phyloP scores from a whole-genome alignment of 768 basidiomycete genomes.

The Chiua virens region DNA sequence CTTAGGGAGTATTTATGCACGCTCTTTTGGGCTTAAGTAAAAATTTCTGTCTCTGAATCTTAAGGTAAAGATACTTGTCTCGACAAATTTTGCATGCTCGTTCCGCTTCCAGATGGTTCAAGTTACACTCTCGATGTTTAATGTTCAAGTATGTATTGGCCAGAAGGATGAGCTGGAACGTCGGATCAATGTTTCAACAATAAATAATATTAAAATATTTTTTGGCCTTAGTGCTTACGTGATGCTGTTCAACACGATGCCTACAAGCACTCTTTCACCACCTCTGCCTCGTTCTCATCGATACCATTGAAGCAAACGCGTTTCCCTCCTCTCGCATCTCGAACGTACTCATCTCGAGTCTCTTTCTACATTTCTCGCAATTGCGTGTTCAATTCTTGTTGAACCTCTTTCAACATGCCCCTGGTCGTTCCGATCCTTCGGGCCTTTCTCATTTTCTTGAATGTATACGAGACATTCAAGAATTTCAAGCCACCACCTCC shows the following conservation, averaged over 20 bases:
- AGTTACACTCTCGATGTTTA: too few species aligned
- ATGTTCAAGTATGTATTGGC: too few species aligned
- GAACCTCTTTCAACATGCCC: slow-evolving; percentile 47
- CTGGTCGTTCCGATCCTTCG: slow-evolving; percentile 68
- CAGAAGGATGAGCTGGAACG: too few species aligned
- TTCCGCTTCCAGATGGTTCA: too few species aligned
- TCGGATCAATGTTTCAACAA: background rate
- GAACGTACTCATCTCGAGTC: background rate
- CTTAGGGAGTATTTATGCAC: background rate
- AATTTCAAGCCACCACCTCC: slow-evolving; percentile 67
- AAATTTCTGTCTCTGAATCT: too few species aligned
- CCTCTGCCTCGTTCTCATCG: slow-evolving; percentile 15
- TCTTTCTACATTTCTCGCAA: background rate
- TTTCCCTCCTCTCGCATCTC: background rate
- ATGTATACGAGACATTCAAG: slow-evolving; percentile 85
- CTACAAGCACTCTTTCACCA: background rate
- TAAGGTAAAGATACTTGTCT: too few species aligned
- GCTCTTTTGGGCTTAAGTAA: too few species aligned
- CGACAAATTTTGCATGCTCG: too few species aligned
- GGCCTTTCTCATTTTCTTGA: slow-evolving; percentile 68
- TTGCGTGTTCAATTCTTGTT: slow-evolving; percentile 12
- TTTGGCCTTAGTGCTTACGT: slow-evolving; percentile 16
- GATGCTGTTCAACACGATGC: slow-evolving; percentile 16
- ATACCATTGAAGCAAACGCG: slow-evolving; percentile 14
- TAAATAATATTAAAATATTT: too few species aligned